Percentiles rank a stretch among this genome's conserved stretches.
These are phyloP conservation scores for Raphidocelis subcapitata DNA, from an alignment of 139 green algal species.

Conservation along the genomic window DNA sequence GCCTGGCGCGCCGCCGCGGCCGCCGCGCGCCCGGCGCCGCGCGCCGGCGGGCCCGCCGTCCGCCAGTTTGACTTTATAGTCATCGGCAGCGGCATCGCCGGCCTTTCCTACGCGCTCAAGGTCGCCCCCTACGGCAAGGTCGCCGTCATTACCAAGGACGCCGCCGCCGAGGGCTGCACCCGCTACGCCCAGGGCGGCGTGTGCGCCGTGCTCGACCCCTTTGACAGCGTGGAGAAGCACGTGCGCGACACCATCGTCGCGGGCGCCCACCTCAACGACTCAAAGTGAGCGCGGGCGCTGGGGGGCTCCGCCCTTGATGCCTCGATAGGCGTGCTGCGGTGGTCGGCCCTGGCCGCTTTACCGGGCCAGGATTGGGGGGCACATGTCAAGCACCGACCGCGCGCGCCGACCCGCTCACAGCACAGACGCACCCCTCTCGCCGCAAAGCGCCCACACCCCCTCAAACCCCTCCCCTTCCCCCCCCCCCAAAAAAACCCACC, in stretches of 20 bases:
- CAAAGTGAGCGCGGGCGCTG: slow-evolving; percentile 68
- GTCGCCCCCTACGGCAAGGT: slow-evolving; percentile 90
- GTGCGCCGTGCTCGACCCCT: slow-evolving; percentile 88
- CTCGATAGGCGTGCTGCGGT: too few species aligned
- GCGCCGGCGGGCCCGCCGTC: slow-evolving; percentile 6
- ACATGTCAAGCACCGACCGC: too few species aligned
- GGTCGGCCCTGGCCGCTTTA: background rate
- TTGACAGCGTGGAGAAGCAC: slow-evolving; percentile 86
- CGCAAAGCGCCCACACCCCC: too few species aligned
- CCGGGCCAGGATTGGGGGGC: too few species aligned
- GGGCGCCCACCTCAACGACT: slow-evolving; percentile 80
- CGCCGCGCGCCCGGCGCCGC: background rate
- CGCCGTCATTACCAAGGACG: slow-evolving; percentile 92
- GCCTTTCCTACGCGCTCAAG: slow-evolving; percentile 93
- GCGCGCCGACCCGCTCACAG: too few species aligned
- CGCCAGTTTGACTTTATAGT: slow-evolving; percentile 89
- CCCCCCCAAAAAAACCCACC: too few species aligned
- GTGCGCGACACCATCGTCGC: slow-evolving; percentile 90
- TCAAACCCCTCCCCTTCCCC: too few species aligned
- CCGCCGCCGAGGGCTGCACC: slow-evolving; percentile 80
- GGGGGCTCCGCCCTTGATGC: too few species aligned
- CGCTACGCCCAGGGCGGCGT: slow-evolving; percentile 93
- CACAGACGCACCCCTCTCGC: too few species aligned
- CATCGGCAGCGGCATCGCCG: slow-evolving; percentile 93
- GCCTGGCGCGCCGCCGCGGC: background rate